Base-by-base conservation (phyloP, 164 flowering plant genomes). In the Sedum album region DNA sequence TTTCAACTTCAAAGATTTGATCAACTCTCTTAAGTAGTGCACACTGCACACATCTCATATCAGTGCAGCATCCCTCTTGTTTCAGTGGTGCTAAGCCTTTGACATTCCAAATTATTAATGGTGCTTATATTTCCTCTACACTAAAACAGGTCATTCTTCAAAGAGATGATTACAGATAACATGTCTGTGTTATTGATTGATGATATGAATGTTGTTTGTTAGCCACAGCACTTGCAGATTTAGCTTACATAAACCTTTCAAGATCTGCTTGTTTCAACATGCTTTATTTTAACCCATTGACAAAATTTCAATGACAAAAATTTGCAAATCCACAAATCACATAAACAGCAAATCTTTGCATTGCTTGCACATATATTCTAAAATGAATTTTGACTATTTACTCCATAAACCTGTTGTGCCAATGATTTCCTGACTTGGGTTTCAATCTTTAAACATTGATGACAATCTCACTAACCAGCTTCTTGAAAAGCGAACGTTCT, bases 1-100 rank as follows among this genome's bases (percentile, higher is more conserved):
- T 62, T 86, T 84, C 64, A 69, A 78, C 71, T 92, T 95, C 64
- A 72, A 66, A 73, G 91, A 90, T 76, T 77, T 95, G 70, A 87
- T 88, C 67, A 82, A 79, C 60, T 75, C 91, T 38, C 77, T 93
- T 78, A 82, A 80, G 6, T 86, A 87, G 75, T 68, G 62, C 8
- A n/a, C n/a, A n/a, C n/a, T n/a, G n/a, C 15, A 36, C 36, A 6
- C 35, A 2, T 14, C n/a, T 61, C 65, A 61, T 61, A 4, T 31
- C 65, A 30, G 55, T 18, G 55, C 11, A 42, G 25, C 60, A 53
- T 13, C 28, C 30, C 28, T 21, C 60, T 53, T 53, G 60, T 53
- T 53, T 30, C 28, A 53, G 23, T 53, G 23, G 28, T 7, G 38
- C 5, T 35, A 35, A 35, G 28, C 28, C 23, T 53, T 51, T 9